A percentile compares a stretch with the other conserved stretches of the same genome.
These are phyloP conservation scores for Sphaerulina musiva DNA, from an alignment of 2,329 filamentous ascomycete genomes.

Conservation along the genomic window DNA sequence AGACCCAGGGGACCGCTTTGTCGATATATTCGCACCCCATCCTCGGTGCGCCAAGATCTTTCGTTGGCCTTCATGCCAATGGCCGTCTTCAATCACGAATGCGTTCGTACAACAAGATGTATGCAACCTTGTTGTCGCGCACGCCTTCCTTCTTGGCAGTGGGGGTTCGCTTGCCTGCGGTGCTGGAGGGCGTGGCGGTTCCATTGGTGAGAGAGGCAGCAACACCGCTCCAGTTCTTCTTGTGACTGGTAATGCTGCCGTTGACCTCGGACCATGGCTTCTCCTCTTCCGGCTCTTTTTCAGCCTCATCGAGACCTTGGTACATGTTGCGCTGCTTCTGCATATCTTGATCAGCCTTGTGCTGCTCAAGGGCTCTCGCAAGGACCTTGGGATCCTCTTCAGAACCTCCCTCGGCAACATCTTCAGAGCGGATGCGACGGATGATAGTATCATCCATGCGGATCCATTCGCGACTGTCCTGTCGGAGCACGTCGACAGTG, in stretches of 20 bases:
- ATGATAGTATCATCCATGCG: conserved; percentile 91
- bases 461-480: conserved; percentile 94
- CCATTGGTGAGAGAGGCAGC: conserved; percentile 50
- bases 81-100: conserved; percentile 8
- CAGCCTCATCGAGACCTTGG: conserved; percentile 59
- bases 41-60: not conserved
- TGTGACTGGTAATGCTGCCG: conserved; percentile 42
- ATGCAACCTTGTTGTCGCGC: conserved; percentile 94
- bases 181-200: conserved; percentile 46
- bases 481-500: conserved; percentile 90
- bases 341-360: conserved; percentile 50
- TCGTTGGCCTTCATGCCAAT: not conserved
- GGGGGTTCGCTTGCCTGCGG: conserved; percentile 49
- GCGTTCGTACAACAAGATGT: conserved; percentile 84
- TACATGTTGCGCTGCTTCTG: conserved; percentile 61
- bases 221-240: conserved; percentile 54
- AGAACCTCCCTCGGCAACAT: conserved; percentile 77
- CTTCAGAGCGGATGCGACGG: conserved; percentile 73
- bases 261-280: conserved; percentile 79
- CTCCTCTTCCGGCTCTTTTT: conserved; percentile 57
- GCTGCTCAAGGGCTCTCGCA: conserved; percentile 58
- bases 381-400: conserved; percentile 71
- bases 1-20: not conserved
- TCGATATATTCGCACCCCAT: not conserved
- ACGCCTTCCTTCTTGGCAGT: conserved; percentile 45